Evolutionary conservation across 768 basidiomycete genomes (phyloP), one percentile per base, ranked within the genome.

Genomic region (Russula lepida): DNA sequence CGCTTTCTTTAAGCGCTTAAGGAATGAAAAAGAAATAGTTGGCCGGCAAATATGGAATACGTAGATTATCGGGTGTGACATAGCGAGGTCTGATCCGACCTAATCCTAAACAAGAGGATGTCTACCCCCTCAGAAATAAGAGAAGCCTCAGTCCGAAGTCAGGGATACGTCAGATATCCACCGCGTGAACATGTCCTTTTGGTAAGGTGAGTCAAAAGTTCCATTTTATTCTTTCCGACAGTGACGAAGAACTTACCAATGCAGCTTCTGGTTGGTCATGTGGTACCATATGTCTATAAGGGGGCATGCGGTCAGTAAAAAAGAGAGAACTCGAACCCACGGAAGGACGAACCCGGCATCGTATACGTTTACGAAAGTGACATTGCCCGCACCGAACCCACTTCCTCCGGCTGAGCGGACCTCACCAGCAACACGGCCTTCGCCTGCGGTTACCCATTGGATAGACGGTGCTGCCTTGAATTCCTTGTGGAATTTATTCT

Each of bases 221-320:
- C 43, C 33, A 9, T 44, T 35, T 41, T 39, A 8, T 32, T 15
- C 12, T n/a, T 11, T 25, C 6, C 3, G 19, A 27, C n/a, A 15
- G 56, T 44, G n/a, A 25, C 28, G 53, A 69, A 49, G 41, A 32
- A 70, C 84, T 52, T 68, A 87, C 92, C 70, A 92, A 74, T 48
- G 92, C 84, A 43, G 85, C 93, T 68, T 90, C 88, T 1, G 93
- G 88, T 69, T 95, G 92, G 73, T 98, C 92, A 69, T 80, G 85
- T 5, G 93, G 92, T 8, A 91, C 91, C 92, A 93, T 89, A 70
- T 92, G 90, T 37, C 89, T 90, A 67, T 6, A 60, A 43, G 63
- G 64, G 48, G 43, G 28, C 28, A 47, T 8, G 30, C 12, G 4
- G 50, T 56, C 39, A 57, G 50, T 37, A 21, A 49, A 47, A 47